Percentiles rank a stretch among this genome's conserved stretches.
Conservation (phyloP, 2,329 filamentous ascomycete genomes). For the Pseudogymnoascus sp. region DNA sequence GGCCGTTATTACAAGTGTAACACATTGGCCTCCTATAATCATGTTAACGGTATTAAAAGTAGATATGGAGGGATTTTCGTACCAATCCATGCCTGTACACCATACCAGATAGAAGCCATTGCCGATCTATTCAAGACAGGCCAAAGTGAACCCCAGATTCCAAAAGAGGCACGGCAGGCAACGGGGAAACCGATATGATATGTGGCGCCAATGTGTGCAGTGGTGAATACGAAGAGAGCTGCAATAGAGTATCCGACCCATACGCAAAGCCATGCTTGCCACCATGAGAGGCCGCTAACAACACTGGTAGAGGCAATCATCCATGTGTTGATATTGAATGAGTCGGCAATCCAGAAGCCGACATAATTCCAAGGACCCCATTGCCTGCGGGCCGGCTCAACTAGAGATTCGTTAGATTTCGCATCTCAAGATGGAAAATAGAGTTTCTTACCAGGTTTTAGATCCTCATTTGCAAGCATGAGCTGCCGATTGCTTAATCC, state of each 20-base stretch:
- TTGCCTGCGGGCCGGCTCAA: constrained; percentile 70
- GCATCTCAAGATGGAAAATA: constrained; percentile 13
- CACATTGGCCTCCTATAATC: constrained; percentile 59
- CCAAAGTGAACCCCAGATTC: constrained; percentile 84
- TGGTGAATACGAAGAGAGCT: constrained; percentile 65
- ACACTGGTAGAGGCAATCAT: constrained; percentile 88
- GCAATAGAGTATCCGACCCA: constrained; percentile 79
- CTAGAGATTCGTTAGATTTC: constrained; percentile 35
- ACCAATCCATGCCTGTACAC: constrained; percentile 70
- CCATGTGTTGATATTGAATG: constrained; percentile 87
- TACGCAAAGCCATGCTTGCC: constrained; percentile 84
- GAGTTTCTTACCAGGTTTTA: constrained; percentile 48
- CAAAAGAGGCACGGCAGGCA: constrained; percentile 68
- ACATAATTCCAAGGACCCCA: constrained; percentile 88
- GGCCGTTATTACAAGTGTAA: constrained; percentile 79
- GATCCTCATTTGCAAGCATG: constrained; percentile 78
- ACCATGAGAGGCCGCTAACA: constrained; percentile 71
- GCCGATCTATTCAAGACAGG: constrained; percentile 82
- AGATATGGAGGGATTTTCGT: neutral
- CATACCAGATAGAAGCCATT: constrained; percentile 79
- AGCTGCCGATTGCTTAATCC: constrained; percentile 71
- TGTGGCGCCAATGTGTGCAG: constrained; percentile 73
- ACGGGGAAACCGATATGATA: constrained; percentile 91
- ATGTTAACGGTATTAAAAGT: neutral
- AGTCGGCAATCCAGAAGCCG: constrained; percentile 78